These are phyloP conservation scores for Phaeosphaeria sp. DNA, from an alignment of 2,329 filamentous ascomycete genomes.

Conservation along the genomic window DNA sequence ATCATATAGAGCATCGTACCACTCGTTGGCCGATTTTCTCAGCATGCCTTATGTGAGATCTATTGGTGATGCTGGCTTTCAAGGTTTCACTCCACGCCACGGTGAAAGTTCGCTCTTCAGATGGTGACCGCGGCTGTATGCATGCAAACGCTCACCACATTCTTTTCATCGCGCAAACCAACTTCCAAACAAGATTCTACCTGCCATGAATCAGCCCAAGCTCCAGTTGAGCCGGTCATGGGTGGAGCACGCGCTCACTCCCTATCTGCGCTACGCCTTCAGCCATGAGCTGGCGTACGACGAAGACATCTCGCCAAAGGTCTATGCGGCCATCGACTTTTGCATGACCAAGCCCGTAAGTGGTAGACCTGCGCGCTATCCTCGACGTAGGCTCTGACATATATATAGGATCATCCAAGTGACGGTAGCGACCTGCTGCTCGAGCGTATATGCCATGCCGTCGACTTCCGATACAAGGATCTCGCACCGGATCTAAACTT, in stretches of 20 bases:
- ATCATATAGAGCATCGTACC: no score
- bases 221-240: constrained; percentile 9
- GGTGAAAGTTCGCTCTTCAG: no score
- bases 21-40: no score
- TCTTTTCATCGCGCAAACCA: no score
- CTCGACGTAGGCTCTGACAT: not conserved
- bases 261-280: constrained; percentile 20
- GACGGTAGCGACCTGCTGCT: constrained; percentile 17
- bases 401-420: constrained; percentile 3
- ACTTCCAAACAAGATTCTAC: not conserved
- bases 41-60: no score
- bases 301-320: constrained; percentile 5
- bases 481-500: constrained; percentile 6
- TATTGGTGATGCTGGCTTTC: no score
- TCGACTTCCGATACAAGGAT: constrained; percentile 9
- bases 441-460: constrained; percentile 20
- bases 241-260: constrained; percentile 14
- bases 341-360: constrained; percentile 9
- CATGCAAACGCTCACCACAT: no score
- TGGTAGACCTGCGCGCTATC: not conserved
- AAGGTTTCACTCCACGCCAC: no score
- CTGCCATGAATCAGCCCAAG: constrained; percentile 5
- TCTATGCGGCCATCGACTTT: constrained; percentile 7
- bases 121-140: no score
- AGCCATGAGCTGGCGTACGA: constrained; percentile 6